Evolutionary conservation across 768 basidiomycete species (phyloP), one percentile per base, ranked within the genome.

Genomic region (Podaxis mareebaensis): DNA sequence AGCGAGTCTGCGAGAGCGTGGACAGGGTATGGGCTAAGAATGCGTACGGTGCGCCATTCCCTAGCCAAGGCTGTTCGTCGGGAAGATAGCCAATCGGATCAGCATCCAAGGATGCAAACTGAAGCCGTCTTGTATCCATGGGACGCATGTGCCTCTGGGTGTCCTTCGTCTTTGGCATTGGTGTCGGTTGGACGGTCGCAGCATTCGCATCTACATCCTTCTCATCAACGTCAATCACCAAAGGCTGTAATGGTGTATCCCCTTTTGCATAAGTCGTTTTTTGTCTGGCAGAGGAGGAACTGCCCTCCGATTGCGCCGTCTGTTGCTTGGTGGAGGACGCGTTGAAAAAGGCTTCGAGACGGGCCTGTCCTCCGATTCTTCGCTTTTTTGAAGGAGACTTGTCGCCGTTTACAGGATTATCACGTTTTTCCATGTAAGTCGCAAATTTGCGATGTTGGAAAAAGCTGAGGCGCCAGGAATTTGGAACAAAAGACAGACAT

Each of bases 11-110:
- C 2, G 85, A 84, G 24, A 93, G 71, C 10, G 82, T 77, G 10
- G 81, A 78, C 6, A 94, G 80, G 1, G 89, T 79, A 68, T 87
- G 84, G 1, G 83, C 83, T 26, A 94, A 81, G 71, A 92, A 90
- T 2, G 88, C 81, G 72, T 91, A 94, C 0, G 91, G 90, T 3
- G 85, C 82, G 4, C 79, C 70, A 40, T 56, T 57, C 10, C 75
- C 66, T 5, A 72, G 67, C 80, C 85, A 88, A 7, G 81, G 78
- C 58, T 77, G 78, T n/a, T 66, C 65, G 33, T 74, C 71, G 36
- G 80, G 71, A 58, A 76, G 69, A 70, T 86, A 89, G 15, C 64
- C 56, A 1, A 78, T 65, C 24, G 86, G 84, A 64, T 91, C 88
- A 40, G 80, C 72, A 48, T 81, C 76, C 38, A 88, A 72, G 46